Conservation (phyloP, 345 rosid species). For the Limnanthes douglasii region DNA sequence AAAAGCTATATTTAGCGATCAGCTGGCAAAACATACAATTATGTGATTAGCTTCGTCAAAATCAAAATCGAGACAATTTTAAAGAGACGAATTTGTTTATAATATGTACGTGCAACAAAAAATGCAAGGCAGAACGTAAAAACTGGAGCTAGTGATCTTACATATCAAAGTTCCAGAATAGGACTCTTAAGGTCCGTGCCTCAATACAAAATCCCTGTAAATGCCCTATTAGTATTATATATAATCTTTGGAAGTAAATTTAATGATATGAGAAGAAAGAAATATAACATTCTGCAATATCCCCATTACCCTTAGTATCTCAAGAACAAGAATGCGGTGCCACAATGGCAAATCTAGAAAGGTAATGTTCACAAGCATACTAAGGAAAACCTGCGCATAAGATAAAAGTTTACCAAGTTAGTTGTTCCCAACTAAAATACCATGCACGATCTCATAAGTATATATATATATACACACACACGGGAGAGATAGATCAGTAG, state of each 20-base stretch:
- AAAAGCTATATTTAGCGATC: no score
- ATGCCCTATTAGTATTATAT: constrained; percentile 8
- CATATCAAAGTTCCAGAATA: constrained; percentile 96
- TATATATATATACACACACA: no score
- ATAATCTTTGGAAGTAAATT: constrained; percentile 5
- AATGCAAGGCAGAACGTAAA: constrained; percentile 5
- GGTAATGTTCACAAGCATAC: constrained; percentile 84
- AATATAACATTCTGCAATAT: background rate
- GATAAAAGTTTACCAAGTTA: background rate
- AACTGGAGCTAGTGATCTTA: constrained; percentile 22
- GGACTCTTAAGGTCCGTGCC: constrained; percentile 65
- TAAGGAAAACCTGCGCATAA: constrained; percentile 76
- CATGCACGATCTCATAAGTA: background rate
- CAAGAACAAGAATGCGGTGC: constrained; percentile 99
- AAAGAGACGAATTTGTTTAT: no score
- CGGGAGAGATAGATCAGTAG: no score
- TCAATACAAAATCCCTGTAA: constrained; percentile 95
- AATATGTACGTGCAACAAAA: constrained; percentile 8
- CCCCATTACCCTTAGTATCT: constrained; percentile 77
- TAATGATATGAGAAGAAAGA: constrained; percentile 5
- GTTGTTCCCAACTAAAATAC: background rate
- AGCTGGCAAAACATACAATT: no score
- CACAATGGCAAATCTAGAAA: constrained; percentile 91
- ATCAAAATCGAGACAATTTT: no score
- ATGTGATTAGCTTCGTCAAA: no score